Conservation (phyloP, 441 rosid genomes). For the Erysimum cheiri region DNA sequence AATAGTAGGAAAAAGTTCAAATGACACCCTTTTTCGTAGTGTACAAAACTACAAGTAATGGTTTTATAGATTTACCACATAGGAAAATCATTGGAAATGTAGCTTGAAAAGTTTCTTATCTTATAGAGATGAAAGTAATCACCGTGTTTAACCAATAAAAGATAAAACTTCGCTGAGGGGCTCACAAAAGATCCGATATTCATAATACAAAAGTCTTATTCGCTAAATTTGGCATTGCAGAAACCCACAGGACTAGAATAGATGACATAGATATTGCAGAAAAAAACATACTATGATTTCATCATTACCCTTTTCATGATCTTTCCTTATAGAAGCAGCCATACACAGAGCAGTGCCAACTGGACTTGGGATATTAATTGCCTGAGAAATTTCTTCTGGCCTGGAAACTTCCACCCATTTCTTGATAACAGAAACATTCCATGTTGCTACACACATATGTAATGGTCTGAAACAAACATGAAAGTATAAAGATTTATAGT, state of each 20-base stretch:
- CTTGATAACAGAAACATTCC: slow-evolving; percentile 93
- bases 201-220: not conserved
- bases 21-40: not conserved
- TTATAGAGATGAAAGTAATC: slow-evolving; percentile 8
- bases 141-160: slow-evolving; percentile 14
- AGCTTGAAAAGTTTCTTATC: not conserved
- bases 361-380: slow-evolving; percentile 83
- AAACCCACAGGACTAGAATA: slow-evolving; percentile 5
- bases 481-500: slow-evolving; percentile 14
- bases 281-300: slow-evolving; percentile 31
- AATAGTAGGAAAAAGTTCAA: slow-evolving; percentile 15
- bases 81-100: slow-evolving; percentile 5
- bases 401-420: slow-evolving; percentile 93
- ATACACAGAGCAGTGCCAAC: slow-evolving; percentile 93
- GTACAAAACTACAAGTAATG: slow-evolving; percentile 24
- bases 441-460: slow-evolving; percentile 88
- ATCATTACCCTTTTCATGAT: slow-evolving; percentile 87
- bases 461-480: slow-evolving; percentile 70
- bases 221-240: slow-evolving; percentile 16
- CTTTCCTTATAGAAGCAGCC: slow-evolving; percentile 93
- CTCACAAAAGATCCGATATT: slow-evolving; percentile 18
- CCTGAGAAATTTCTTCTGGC: slow-evolving; percentile 68
- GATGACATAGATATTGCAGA: not conserved
- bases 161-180: slow-evolving; percentile 11
- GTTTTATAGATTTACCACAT: slow-evolving; percentile 13